phyloP scores from a whole-genome alignment of 176 grass and related monocot species.

The Puccinellia tenuiflora region DNA sequence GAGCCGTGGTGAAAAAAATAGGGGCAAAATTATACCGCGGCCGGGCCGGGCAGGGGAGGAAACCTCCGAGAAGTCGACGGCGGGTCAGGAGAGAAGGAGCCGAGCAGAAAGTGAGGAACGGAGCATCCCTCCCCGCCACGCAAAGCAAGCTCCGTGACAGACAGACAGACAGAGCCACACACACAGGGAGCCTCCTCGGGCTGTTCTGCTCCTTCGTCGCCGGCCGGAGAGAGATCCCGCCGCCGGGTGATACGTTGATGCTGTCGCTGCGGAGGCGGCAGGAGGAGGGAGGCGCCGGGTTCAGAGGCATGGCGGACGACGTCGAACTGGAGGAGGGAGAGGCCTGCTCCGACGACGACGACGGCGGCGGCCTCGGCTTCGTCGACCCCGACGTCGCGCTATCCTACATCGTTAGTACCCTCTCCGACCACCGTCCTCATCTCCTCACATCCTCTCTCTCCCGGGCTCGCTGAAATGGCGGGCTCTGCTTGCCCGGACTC shows the following conservation, averaged over 20 bases:
- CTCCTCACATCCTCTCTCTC: neutral
- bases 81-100: neutral
- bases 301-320: slow-evolving; percentile 21
- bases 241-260: neutral
- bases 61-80: neutral
- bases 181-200: neutral
- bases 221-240: neutral
- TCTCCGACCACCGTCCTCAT: too few relatives aligned
- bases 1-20: neutral
- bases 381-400: slow-evolving; percentile 54
- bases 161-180: neutral
- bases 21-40: neutral
- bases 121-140: neutral
- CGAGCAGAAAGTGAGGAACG: neutral
- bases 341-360: slow-evolving; percentile 27
- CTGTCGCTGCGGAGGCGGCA: neutral
- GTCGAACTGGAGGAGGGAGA: slow-evolving; percentile 62
- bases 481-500: neutral
- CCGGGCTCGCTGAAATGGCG: neutral
- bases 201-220: neutral
- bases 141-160: neutral
- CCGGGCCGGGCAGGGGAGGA: neutral
- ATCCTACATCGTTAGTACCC: slow-evolving; percentile 75
- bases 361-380: neutral
- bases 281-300: neutral